Evolutionary conservation across 108 stramenopile genomes (phyloP).

Genomic region (Licmophora abbreviata): DNA sequence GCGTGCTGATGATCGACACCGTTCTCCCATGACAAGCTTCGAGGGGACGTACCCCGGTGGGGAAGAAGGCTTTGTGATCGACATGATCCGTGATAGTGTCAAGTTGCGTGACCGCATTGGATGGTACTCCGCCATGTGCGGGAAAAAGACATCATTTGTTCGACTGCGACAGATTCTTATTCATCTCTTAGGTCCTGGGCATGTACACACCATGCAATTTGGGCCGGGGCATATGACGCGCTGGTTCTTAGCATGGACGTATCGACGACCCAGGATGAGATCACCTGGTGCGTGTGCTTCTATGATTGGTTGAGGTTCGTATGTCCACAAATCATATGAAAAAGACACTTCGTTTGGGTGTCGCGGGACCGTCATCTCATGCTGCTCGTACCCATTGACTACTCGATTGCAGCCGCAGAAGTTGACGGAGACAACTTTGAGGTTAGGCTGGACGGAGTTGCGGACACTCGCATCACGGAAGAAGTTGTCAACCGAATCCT

Average conservation of each 20-base stretch:
- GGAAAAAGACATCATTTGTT: slow-evolving; percentile 52
- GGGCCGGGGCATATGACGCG: slow-evolving; percentile 77
- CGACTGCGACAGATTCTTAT: slow-evolving; percentile 36
- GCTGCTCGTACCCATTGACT: background rate
- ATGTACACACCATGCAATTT: slow-evolving; percentile 72
- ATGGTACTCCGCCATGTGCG: slow-evolving; percentile 84
- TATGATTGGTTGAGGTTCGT: background rate
- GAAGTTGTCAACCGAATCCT: slow-evolving; percentile 27
- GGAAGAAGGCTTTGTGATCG: slow-evolving; percentile 43
- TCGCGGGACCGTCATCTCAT: background rate
- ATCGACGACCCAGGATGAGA: slow-evolving; percentile 21
- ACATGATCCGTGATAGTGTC: slow-evolving; percentile 50
- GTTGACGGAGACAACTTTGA: background rate
- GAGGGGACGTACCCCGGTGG: slow-evolving; percentile 63
- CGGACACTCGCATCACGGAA: background rate
- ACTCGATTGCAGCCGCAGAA: background rate
- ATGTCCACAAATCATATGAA: background rate
- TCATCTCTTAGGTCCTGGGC: slow-evolving; percentile 45
- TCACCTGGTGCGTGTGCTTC: slow-evolving; percentile 12
- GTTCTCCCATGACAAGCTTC: slow-evolving; percentile 49
- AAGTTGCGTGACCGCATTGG: slow-evolving; percentile 26
- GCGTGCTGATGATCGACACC: slow-evolving; percentile 56
- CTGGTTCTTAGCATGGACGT: slow-evolving; percentile 93
- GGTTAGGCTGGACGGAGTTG: background rate
- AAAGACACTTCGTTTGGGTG: background rate